Percentiles rank a stretch among this genome's conserved stretches.
These are phyloP conservation scores for Alternaria ventricosa DNA, from an alignment of 2,329 filamentous ascomycete species.

Conservation along the genomic window DNA sequence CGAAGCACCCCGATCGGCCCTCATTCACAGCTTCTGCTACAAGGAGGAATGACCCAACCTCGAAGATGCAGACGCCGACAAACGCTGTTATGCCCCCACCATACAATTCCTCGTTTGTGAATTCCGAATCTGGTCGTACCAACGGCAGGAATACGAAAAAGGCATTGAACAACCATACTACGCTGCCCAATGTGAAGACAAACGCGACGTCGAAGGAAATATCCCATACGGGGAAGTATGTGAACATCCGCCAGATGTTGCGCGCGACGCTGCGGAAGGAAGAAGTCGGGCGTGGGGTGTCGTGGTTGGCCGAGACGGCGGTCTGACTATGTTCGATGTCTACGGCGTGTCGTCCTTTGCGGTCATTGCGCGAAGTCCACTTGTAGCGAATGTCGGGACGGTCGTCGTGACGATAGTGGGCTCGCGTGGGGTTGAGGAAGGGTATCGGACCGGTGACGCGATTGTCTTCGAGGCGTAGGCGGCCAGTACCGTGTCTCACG, in stretches of 20 bases:
- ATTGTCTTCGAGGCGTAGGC: slow-evolving; percentile 29
- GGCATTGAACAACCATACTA: slow-evolving; percentile 60
- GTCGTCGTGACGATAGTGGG: slow-evolving; percentile 15
- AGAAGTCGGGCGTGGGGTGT: slow-evolving; percentile 45
- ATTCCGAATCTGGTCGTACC: slow-evolving; percentile 59
- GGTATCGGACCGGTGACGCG: slow-evolving; percentile 51
- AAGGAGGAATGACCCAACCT: slow-evolving; percentile 67
- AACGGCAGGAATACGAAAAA: slow-evolving; percentile 71
- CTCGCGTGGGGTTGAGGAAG: slow-evolving; percentile 59
- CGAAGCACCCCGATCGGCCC: slow-evolving; percentile 69
- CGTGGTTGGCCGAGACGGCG: slow-evolving; percentile 23
- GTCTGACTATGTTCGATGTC: slow-evolving; percentile 30
- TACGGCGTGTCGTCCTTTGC: slow-evolving; percentile 52
- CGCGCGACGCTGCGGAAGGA: slow-evolving; percentile 37
- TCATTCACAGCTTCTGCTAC: slow-evolving; percentile 74
- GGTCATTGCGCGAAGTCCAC: slow-evolving; percentile 54
- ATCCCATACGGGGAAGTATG: slow-evolving; percentile 62
- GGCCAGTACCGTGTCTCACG: slow-evolving; percentile 22
- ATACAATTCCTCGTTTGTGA: slow-evolving; percentile 59
- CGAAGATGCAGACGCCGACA: slow-evolving; percentile 72
- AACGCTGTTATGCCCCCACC: slow-evolving; percentile 69
- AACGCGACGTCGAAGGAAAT: slow-evolving; percentile 63
- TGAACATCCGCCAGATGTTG: slow-evolving; percentile 58
- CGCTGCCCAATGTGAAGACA: slow-evolving; percentile 60
- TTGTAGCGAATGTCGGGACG: slow-evolving; percentile 46